Conservation (phyloP, 768 basidiomycete genomes). For the Podaxis sp. region DNA sequence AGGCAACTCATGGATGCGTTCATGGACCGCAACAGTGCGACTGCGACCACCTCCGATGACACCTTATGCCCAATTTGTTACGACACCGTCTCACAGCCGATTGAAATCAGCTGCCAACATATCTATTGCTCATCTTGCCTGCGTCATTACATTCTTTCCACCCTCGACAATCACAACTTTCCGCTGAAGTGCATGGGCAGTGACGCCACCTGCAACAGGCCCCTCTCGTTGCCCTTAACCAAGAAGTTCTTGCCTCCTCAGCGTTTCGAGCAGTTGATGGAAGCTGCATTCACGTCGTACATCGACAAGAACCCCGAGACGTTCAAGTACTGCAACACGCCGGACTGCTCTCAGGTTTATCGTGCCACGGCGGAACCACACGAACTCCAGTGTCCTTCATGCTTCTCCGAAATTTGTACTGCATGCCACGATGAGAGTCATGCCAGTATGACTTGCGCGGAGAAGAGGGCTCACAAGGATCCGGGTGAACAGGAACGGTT, state of each 20-base stretch:
- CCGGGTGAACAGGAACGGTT: conserved; percentile 40
- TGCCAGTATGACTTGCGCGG: conserved; percentile 49
- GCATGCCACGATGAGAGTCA: conserved; percentile 49
- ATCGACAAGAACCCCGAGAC: conserved; percentile 53
- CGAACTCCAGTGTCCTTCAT: conserved; percentile 49
- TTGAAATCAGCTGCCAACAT: conserved; percentile 47
- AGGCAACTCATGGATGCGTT: conserved; percentile 36
- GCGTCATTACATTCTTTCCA: conserved; percentile 43
- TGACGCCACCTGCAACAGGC: conserved; percentile 48
- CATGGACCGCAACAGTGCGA: neutral
- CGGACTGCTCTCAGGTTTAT: conserved; percentile 72
- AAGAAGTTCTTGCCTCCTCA: conserved; percentile 46
- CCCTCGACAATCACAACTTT: conserved; percentile 42
- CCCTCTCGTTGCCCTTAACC: conserved; percentile 54
- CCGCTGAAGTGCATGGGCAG: conserved; percentile 66
- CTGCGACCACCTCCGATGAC: conserved; percentile 1
- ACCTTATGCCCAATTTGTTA: conserved; percentile 55
- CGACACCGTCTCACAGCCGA: conserved; percentile 38
- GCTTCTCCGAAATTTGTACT: conserved; percentile 46
- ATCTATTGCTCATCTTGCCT: conserved; percentile 49
- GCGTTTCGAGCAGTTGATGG: conserved; percentile 52
- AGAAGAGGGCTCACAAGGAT: conserved; percentile 30
- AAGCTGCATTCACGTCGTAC: conserved; percentile 53
- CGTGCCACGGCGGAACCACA: conserved; percentile 25
- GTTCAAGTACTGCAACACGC: conserved; percentile 67